These are phyloP conservation scores for Apiospora sp. DNA, from an alignment of 2,329 filamentous ascomycete species.

Conservation along the genomic window DNA sequence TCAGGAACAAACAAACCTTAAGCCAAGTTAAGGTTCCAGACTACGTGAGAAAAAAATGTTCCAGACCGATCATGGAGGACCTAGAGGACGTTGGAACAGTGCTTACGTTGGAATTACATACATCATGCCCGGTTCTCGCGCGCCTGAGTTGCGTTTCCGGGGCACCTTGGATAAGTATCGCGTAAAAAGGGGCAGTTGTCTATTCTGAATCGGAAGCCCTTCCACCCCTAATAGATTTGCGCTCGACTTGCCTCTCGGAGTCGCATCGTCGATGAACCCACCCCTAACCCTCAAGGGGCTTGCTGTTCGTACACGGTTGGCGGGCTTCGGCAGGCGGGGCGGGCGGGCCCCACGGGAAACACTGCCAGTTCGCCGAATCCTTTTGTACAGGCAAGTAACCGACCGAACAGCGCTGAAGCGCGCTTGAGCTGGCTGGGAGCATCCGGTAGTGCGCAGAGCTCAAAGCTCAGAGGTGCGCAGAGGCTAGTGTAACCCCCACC, in stretches of 20 bases:
- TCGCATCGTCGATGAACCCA: neutral
- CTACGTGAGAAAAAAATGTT: neutral
- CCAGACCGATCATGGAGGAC: neutral
- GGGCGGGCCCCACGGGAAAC: constrained; percentile 13
- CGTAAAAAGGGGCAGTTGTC: neutral
- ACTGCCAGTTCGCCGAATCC: neutral
- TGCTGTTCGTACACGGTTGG: constrained; percentile 8
- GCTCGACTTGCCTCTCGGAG: neutral
- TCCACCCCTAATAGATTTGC: neutral
- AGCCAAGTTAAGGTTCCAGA: neutral
- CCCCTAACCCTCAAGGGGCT: neutral
- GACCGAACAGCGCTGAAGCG: neutral
- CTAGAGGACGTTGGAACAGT: neutral
- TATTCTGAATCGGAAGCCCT: neutral
- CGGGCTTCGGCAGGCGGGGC: constrained; percentile 19
- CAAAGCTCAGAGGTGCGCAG: neutral
- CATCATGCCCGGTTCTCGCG: neutral
- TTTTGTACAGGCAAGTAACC: neutral
- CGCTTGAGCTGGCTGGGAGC: constrained; percentile 3
- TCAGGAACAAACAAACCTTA: constrained; percentile 19
- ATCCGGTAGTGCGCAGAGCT: neutral
- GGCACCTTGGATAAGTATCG: neutral
- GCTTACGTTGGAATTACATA: constrained; percentile 15
- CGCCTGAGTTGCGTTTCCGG: neutral
- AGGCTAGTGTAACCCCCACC: constrained; percentile 7